phyloP scores from a whole-genome alignment of 164 flowering plant species.

The Nymphaea thermarum region DNA sequence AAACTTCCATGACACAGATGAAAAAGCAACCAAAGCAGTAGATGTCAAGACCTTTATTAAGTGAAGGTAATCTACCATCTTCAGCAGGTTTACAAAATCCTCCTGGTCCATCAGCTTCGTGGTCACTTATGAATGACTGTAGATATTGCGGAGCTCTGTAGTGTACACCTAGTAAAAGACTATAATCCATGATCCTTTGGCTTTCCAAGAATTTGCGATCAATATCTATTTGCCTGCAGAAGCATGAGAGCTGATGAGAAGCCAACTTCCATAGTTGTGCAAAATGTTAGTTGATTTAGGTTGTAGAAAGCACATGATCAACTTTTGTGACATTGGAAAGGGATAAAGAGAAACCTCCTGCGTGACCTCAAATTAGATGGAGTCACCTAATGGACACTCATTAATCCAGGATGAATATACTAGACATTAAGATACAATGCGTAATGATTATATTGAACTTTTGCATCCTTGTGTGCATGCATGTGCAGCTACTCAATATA shows the following conservation, averaged over 20 bases:
- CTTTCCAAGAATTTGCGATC: slow-evolving; percentile 83
- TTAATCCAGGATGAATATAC: too few relatives aligned
- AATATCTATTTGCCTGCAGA: slow-evolving; percentile 80
- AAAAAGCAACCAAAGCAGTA: background rate
- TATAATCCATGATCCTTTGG: slow-evolving; percentile 92
- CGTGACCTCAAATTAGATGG: too few relatives aligned
- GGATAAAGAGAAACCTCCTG: too few relatives aligned
- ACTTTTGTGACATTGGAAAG: too few relatives aligned
- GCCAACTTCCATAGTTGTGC: background rate
- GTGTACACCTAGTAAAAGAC: slow-evolving; percentile 94
- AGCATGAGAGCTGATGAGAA: background rate
- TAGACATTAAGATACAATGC: too few relatives aligned
- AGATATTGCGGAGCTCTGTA: slow-evolving; percentile 91
- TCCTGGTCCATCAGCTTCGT: slow-evolving; percentile 27
- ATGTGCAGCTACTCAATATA: too few relatives aligned
- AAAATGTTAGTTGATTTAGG: too few relatives aligned
- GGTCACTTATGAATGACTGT: slow-evolving; percentile 31
- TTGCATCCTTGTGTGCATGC: too few relatives aligned
- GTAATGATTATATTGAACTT: too few relatives aligned
- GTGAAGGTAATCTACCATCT: slow-evolving; percentile 36
- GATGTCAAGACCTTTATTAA: background rate
- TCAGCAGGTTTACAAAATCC: slow-evolving; percentile 65
- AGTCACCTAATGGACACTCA: too few relatives aligned
- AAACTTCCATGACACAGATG: too few relatives aligned
- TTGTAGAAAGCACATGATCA: too few relatives aligned